Evolutionary conservation across 83 land plant species (phyloP), one percentile per base, ranked within the genome.

Genomic region (Thuja plicata): DNA sequence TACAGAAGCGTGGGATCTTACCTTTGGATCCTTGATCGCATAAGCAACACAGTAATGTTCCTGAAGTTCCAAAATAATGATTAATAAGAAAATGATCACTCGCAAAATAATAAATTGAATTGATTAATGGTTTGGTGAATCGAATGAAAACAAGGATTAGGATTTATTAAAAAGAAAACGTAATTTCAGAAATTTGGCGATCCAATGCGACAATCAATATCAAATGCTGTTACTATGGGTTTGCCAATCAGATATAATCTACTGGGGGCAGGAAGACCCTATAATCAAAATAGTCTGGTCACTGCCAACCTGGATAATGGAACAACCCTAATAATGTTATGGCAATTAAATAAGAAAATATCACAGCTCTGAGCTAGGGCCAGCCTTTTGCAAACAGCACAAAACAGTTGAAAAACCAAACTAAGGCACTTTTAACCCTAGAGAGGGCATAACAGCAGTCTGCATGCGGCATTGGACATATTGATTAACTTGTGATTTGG

Each of bases 11-110:
- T n/a, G 13, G 30, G 55, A 57, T 38, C 89, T 40, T 46, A 91
- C 91, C 90, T 89, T 55, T 37, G 91, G 89, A 89, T 97, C 99
- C 30, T 91, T 97, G 88, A 97, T 90, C 85, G 96, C 99, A 93
- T 92, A 96, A 86, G 95, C 96, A 55, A 96, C 97, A 87, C 98
- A 97, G 76, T 97, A 96, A 66, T 97, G 98, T 87, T 95, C 99
- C 98, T 97, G 98, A 37, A 35, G 41, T 35, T 86, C 71, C 41
- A 24, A 86, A 1, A 32, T n/a, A 86, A 57, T 35, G 30, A 55
- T 38, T n/a, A 37, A 54, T 54, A 5, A 3, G 13, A 60, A 30
- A 32, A 55, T 55, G 35, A 60, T 38, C 38, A 86, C 1, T 32
- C 24, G 37, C 11, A 37, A 57, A 54, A 17, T 86, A 17, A 11